These are phyloP conservation scores for Cyclotella baltica DNA, from an alignment of 108 stramenopile genomes.

Conservation along the genomic window DNA sequence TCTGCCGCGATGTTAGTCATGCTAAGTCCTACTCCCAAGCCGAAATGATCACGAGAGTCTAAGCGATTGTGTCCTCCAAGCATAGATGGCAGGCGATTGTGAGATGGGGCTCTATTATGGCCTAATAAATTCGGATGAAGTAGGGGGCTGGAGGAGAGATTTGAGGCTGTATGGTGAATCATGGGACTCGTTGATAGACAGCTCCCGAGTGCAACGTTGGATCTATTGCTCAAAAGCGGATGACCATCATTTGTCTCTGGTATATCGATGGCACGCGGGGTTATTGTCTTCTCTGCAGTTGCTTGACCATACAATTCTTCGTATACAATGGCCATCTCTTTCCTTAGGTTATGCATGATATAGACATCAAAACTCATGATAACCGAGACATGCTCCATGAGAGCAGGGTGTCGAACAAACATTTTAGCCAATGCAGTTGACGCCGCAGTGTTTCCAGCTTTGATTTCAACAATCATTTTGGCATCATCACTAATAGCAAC, in stretches of 20 bases:
- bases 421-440: not conserved
- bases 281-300: not conserved
- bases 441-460: slow-evolving; percentile 43
- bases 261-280: not conserved
- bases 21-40: slow-evolving; percentile 31
- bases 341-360: slow-evolving; percentile 53
- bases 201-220: slow-evolving; percentile 21
- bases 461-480: slow-evolving; percentile 60
- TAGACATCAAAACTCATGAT: slow-evolving; percentile 62
- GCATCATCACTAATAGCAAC: slow-evolving; percentile 47
- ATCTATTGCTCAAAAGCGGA: not conserved
- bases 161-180: slow-evolving; percentile 16
- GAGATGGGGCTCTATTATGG: slow-evolving; percentile 14
- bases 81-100: slow-evolving; percentile 37
- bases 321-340: slow-evolving; percentile 49
- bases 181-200: slow-evolving; percentile 42
- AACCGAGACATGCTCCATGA: slow-evolving; percentile 58
- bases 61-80: slow-evolving; percentile 39
- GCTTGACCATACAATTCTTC: slow-evolving; percentile 34
- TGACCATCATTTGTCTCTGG: not conserved
- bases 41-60: slow-evolving; percentile 22
- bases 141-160: slow-evolving; percentile 6
- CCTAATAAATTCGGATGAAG: not conserved
- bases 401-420: slow-evolving; percentile 43
- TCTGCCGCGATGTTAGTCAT: slow-evolving; percentile 34